phyloP scores from a whole-genome alignment of 371 early-diverging fungal species.

The Zopfochytrium polystomum region DNA sequence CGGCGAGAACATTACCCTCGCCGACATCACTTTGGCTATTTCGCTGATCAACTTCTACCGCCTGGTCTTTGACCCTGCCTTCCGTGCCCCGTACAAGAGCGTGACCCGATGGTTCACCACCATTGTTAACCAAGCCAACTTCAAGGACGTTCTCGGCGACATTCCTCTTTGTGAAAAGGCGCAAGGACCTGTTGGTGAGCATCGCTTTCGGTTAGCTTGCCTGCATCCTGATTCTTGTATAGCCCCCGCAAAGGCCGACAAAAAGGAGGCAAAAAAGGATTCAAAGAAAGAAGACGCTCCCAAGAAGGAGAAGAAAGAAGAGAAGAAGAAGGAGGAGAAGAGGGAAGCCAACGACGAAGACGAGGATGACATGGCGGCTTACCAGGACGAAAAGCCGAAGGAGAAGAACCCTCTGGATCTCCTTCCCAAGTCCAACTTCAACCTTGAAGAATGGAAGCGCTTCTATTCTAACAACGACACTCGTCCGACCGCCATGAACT shows the following conservation, averaged over 20 bases:
- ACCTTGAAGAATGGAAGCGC: constrained; percentile 92
- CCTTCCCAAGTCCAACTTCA: constrained; percentile 78
- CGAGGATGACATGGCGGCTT: constrained; percentile 58
- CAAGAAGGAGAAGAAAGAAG: constrained; percentile 51
- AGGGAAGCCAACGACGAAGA: constrained; percentile 44
- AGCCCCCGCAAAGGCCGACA: constrained; percentile 33
- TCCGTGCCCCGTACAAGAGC: constrained; percentile 77
- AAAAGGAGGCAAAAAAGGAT: constrained; percentile 40
- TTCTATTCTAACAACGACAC: constrained; percentile 93
- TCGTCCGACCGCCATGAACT: constrained; percentile 79
- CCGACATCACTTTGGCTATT: constrained; percentile 74
- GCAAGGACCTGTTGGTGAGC: constrained; percentile 29
- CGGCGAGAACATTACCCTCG: constrained; percentile 85
- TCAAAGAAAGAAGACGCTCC: constrained; percentile 43
- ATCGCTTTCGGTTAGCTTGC: neutral
- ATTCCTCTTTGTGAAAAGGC: constrained; percentile 58
- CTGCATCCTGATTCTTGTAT: neutral
- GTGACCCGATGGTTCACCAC: constrained; percentile 87
- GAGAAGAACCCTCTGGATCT: constrained; percentile 88
- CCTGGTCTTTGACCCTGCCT: constrained; percentile 48
- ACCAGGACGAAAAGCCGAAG: constrained; percentile 73
- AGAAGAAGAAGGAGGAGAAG: constrained; percentile 33
- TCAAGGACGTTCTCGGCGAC: constrained; percentile 77
- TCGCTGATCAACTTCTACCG: constrained; percentile 63
- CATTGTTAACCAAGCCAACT: constrained; percentile 71